Percentiles rank a stretch among this genome's conserved stretches.
Conservation (phyloP, 108 stramenopile species). For the Cyclotella cryptica region DNA sequence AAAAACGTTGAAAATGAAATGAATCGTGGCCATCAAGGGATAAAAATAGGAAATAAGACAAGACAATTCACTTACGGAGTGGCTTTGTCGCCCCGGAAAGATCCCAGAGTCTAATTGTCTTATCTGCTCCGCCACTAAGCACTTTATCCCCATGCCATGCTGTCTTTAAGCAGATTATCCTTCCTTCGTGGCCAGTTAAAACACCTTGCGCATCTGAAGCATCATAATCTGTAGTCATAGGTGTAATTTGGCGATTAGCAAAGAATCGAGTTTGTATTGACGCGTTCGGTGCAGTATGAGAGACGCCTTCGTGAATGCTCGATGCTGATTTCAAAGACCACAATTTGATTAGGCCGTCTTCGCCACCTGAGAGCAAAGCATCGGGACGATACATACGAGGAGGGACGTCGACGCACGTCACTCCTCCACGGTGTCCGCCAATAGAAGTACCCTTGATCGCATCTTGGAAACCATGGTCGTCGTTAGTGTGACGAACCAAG, state of each 20-base stretch:
- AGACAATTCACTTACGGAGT: constrained; percentile 16
- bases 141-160: constrained; percentile 91
- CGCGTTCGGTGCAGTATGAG: constrained; percentile 15
- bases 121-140: constrained; percentile 85
- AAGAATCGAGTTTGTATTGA: constrained; percentile 50
- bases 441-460: constrained; percentile 37
- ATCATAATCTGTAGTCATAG: constrained; percentile 41
- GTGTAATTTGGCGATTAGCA: constrained; percentile 44
- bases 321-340: constrained; percentile 74
- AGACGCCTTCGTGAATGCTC: constrained; percentile 16
- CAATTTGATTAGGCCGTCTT: constrained; percentile 88
- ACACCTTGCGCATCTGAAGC: constrained; percentile 75
- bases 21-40: background rate
- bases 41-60: background rate
- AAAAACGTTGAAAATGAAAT: background rate
- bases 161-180: constrained; percentile 78
- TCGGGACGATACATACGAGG: constrained; percentile 86
- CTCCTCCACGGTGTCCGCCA: constrained; percentile 83
- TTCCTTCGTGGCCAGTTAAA: constrained; percentile 78
- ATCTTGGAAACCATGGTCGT: constrained; percentile 40
- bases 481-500: constrained; percentile 21
- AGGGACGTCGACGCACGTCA: constrained; percentile 85
- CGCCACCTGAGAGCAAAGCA: constrained; percentile 83
- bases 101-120: constrained; percentile 85
- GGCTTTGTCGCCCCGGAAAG: constrained; percentile 65